Conservation (phyloP, 2,329 filamentous ascomycete species). For the Fusarium paranaense region DNA sequence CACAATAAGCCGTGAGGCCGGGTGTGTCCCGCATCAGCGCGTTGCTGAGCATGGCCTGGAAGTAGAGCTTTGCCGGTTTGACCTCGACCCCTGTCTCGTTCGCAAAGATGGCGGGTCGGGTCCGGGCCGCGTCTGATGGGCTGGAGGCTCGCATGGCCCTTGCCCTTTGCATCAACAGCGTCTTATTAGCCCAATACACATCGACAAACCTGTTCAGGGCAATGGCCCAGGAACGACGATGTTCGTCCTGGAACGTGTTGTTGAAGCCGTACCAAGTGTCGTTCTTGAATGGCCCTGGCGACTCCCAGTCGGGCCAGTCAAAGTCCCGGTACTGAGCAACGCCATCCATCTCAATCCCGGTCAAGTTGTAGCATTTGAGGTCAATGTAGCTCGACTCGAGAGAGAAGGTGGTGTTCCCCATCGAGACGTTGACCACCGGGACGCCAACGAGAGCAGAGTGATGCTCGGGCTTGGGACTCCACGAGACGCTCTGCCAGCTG, state of each 20-base stretch:
- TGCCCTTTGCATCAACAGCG: not conserved
- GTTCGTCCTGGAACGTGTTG: not conserved
- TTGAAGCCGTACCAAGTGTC: conserved; percentile 17
- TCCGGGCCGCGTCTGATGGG: not conserved
- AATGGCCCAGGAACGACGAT: not conserved
- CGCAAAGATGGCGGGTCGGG: not conserved
- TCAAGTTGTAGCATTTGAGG: conserved; percentile 1
- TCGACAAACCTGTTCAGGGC: conserved; percentile 9
- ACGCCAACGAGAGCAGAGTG: conserved; percentile 17
- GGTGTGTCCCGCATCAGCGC: not conserved
- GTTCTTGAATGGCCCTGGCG: not conserved
- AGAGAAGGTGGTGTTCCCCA: conserved; percentile 6
- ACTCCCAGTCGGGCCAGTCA: not conserved
- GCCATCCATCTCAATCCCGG: not conserved
- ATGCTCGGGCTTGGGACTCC: not conserved
- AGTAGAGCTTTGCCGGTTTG: not conserved
- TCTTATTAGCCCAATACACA: not conserved
- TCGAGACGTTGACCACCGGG: not conserved
- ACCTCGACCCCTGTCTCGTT: conserved; percentile 7
- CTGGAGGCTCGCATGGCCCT: not conserved
- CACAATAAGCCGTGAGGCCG: not conserved
- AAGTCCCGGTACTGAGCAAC: not conserved
- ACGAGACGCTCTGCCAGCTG: not conserved
- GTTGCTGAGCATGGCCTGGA: not conserved
- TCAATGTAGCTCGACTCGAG: conserved; percentile 23